Conservation (phyloP, 2,329 filamentous ascomycete genomes). For the Scorias spongiosa region DNA sequence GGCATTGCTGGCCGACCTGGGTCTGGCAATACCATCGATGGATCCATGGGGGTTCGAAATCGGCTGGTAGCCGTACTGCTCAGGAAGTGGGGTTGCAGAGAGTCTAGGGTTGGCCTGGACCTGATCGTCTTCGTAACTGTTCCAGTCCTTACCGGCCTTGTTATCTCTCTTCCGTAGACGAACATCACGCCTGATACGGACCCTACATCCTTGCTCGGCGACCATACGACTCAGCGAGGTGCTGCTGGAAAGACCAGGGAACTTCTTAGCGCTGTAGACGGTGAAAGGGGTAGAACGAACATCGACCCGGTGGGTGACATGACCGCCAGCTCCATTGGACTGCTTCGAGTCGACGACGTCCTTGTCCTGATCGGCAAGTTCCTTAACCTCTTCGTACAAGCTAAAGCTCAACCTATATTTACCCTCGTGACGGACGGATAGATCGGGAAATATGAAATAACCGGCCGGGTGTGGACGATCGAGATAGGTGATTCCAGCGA, state of each 20-base stretch:
- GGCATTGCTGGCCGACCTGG: conserved; percentile 25
- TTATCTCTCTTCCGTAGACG: conserved; percentile 74
- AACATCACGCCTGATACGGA: conserved; percentile 86
- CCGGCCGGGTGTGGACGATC: conserved; percentile 67
- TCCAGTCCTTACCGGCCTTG: conserved; percentile 50
- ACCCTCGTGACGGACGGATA: conserved; percentile 91
- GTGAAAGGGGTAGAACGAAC: conserved; percentile 77
- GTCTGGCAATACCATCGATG: conserved; percentile 18
- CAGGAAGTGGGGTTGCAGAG: conserved; percentile 17
- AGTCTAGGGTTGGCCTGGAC: conserved; percentile 33
- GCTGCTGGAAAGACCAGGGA: conserved; percentile 82
- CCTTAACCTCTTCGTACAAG: conserved; percentile 85
- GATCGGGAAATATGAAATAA: conserved; percentile 95
- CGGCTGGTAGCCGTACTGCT: conserved; percentile 9
- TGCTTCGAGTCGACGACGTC: conserved; percentile 21
- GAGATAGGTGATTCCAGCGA: conserved; percentile 89
- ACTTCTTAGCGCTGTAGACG: conserved; percentile 96
- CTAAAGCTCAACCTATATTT: conserved; percentile 84
- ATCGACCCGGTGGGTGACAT: conserved; percentile 74
- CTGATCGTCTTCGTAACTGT: conserved; percentile 46
- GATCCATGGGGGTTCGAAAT: conserved; percentile 15
- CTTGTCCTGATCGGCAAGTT: conserved; percentile 60
- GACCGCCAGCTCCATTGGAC: conserved; percentile 33
- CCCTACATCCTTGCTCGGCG: conserved; percentile 90
- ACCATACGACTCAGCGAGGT: conserved; percentile 79